Base-by-base conservation (phyloP, 257 asterid genomes). In the Solanum pennellii region DNA sequence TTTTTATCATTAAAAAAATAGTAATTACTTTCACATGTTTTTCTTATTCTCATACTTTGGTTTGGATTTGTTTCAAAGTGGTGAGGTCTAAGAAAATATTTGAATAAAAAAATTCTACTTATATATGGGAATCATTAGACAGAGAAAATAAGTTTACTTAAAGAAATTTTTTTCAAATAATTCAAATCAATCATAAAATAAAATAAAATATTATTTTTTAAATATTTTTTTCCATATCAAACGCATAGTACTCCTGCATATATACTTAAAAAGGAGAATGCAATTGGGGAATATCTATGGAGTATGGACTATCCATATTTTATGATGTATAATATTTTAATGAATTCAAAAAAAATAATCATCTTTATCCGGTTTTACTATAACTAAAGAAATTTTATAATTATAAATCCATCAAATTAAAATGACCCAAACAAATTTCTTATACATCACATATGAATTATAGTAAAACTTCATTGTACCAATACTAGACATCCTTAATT, bases 161-260 rank as follows among this genome's bases (percentile, higher is more conserved):
- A 0, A 18, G 7, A 18, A 56, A 56, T 18, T 7, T 7, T 18
- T 18, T 56, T 56, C 1, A 56, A 56, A 56, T 18, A 0, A 56
- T 18, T 18, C 2, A 56, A 56, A n/a, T 7, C 10, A 49, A 15
- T 18, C 4, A 52, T 7, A 56, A 3, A 56, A 49, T 2, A 49
- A 16, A 52, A 15, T 14, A 2, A 15, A 49, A 49, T 15, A 15
- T 49, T 49, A 49, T 14, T 49, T 15, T 15, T 49, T 2, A 16
- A 52, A 2, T 6, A 18, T 9, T 18, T 52, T 1, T 52, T 23
- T 1, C 18, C 62, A 0, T 52, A 52, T 0, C 10, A 6, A 52
- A 18, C n/a, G 3, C 62, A 7, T 2, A 33, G 0, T 33, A 0
- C 0, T 33, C 23, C 62, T 16, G 0, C 62, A 0, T 37, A 6